phyloP scores from a whole-genome alignment of 2,329 filamentous ascomycete species.

The Cadophora sp. region DNA sequence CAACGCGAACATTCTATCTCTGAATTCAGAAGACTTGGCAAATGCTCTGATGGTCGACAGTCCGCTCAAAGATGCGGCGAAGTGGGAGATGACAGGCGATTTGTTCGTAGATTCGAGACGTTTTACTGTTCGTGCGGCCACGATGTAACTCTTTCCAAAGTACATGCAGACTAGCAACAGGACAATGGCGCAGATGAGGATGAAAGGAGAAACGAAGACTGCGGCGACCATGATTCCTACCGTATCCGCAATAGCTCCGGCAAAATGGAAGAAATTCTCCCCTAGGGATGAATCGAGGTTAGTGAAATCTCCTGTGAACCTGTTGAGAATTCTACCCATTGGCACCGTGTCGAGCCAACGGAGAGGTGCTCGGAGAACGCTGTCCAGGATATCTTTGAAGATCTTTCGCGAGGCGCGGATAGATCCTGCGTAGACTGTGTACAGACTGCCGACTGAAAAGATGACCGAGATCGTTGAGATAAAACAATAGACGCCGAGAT shows the following conservation, averaged over 20 bases:
- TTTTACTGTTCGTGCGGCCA: constrained; percentile 74
- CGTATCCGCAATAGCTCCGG: constrained; percentile 63
- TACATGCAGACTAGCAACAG: constrained; percentile 54
- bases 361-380: constrained; percentile 73
- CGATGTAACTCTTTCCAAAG: constrained; percentile 57
- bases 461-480: constrained; percentile 63
- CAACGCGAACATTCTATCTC: constrained; percentile 69
- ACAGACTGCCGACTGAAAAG: constrained; percentile 57
- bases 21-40: constrained; percentile 72
- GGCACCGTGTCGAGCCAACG: constrained; percentile 83
- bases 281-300: constrained; percentile 73
- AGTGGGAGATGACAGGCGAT: constrained; percentile 73
- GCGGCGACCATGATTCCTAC: constrained; percentile 72
- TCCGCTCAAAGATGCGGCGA: constrained; percentile 73
- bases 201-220: constrained; percentile 70
- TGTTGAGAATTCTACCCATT: constrained; percentile 76
- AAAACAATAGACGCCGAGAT: constrained; percentile 69
- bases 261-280: constrained; percentile 65
- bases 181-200: constrained; percentile 66
- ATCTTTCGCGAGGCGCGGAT: constrained; percentile 70
- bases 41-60: constrained; percentile 80
- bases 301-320: constrained; percentile 80
- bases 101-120: constrained; percentile 77
- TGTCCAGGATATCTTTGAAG: constrained; percentile 69
- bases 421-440: constrained; percentile 66